Evolutionary conservation across 2,329 filamentous ascomycete species (phyloP).

Genomic region (Talaromyces funiculosus): DNA sequence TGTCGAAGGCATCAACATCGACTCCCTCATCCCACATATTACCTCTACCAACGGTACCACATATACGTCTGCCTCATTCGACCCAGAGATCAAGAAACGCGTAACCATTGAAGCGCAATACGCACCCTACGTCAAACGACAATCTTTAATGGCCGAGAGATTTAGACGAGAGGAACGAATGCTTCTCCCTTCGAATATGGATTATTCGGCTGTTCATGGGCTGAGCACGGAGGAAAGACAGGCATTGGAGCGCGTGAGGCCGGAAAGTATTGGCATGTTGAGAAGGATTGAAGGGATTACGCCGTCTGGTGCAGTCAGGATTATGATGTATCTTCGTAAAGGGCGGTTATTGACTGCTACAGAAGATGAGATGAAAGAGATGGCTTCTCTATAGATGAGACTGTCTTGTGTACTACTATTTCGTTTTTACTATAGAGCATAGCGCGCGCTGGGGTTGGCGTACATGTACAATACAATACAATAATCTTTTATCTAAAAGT

Average conservation of each 20-base stretch:
- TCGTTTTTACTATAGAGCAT: not conserved
- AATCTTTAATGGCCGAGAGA: constrained; percentile 59
- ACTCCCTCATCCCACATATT: constrained; percentile 54
- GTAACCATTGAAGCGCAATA: constrained; percentile 80
- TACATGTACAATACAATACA: constrained; percentile 5
- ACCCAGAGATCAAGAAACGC: constrained; percentile 57
- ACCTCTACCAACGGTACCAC: constrained; percentile 21
- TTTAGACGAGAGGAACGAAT: constrained; percentile 74
- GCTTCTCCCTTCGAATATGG: constrained; percentile 63
- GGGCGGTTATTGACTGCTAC: not conserved
- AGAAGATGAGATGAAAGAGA: not conserved
- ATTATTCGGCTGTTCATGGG: constrained; percentile 68
- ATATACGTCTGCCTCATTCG: constrained; percentile 47
- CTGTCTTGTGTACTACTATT: not conserved
- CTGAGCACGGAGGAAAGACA: constrained; percentile 74
- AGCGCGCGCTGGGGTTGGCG: not conserved
- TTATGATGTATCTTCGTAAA: constrained; percentile 40
- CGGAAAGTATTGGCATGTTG: constrained; percentile 84
- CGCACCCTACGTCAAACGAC: constrained; percentile 74
- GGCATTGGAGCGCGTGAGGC: constrained; percentile 62
- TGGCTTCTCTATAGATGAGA: not conserved
- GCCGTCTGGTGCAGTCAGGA: constrained; percentile 39
- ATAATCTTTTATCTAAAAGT: not conserved
- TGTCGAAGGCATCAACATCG: constrained; percentile 54
- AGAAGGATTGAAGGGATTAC: constrained; percentile 72